Evolutionary conservation across 768 basidiomycete species (phyloP), one percentile per base, ranked within the genome.

Genomic region (Suillus clintonianus): DNA sequence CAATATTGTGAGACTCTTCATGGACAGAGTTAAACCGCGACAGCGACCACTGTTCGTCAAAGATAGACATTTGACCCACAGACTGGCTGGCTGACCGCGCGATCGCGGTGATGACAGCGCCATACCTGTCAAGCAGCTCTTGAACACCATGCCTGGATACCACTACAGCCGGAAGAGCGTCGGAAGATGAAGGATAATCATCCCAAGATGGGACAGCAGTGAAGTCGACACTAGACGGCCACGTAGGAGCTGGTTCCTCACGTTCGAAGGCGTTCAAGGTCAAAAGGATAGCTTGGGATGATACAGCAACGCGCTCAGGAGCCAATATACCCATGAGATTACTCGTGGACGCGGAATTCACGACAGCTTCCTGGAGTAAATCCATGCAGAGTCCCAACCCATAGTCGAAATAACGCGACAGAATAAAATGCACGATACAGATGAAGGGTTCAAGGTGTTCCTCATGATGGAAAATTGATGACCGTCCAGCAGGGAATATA

Each of bases 351-450:
- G 78, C 68, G 6, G 77, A 72, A 50, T 69, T 80, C 64, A 89
- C 77, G 2, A 79, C 70, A 1, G 84, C 79, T 72, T 94, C 91
- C 74, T 93, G 91, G 60, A 97, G 81, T 36, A 95, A 83, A 5
- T 94, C 90, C 65, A 95, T 69, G 70, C 91, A 89, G 34, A 95
- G 76, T 54, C 96, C 94, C 70, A 86, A 82, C 8, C 95, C 95
- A 65, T 89, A 91, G 34, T 97, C 94, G 61, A 92, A 86, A 74
- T 96, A 87, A 22, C 92, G 89, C 11, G 88, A 88, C 53, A 95
- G 84, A 60, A 94, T 81, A 72, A 92, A 95, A 72, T 97, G 94
- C 22, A 89, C 77, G 54, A 94, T 86, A 71, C 87, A 90, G 48
- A 88, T 84, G 70, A 95, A 88, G 4, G 89, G 85, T 51, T 94